Evolutionary conservation across 192 early-diverging fungal genomes (phyloP).

Genomic region (Ramicandelaber brevisporus): DNA sequence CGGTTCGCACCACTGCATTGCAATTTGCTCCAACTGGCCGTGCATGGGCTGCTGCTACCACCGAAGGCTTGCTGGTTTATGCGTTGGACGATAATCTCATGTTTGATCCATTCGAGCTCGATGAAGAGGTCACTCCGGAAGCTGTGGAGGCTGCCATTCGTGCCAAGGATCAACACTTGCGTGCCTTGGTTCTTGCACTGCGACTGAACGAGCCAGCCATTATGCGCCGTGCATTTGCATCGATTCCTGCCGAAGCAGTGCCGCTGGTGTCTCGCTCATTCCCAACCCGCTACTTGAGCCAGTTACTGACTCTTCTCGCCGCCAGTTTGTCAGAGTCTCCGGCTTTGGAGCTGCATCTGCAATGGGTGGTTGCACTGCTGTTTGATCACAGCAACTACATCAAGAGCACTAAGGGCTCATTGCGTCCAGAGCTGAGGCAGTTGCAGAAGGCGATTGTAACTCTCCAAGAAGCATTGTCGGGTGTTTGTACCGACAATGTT

Average conservation of each 20-base stretch:
- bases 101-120: conserved; percentile 97
- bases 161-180: conserved; percentile 50
- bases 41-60: conserved; percentile 86
- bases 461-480: conserved; percentile 21
- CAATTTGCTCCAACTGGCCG: conserved; percentile 84
- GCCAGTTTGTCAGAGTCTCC: conserved; percentile 51
- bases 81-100: conserved; percentile 73
- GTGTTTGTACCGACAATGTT: conserved; percentile 27
- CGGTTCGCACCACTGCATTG: conserved; percentile 62
- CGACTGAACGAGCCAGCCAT: conserved; percentile 66
- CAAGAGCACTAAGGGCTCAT: conserved; percentile 28
- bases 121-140: conserved; percentile 85
- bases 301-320: conserved; percentile 62
- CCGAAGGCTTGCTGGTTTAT: conserved; percentile 88
- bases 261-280: conserved; percentile 50
- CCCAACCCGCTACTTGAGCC: conserved; percentile 66
- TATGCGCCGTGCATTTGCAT: conserved; percentile 52
- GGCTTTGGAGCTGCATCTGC: conserved; percentile 65
- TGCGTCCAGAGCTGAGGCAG: conserved; percentile 48
- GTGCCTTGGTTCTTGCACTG: conserved; percentile 79
- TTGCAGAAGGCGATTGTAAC: conserved; percentile 43
- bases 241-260: conserved; percentile 51
- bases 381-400: conserved; percentile 52
- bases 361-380: conserved; percentile 55
- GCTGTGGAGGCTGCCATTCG: conserved; percentile 43